These are phyloP conservation scores for Lepiota brunneoincarnata DNA, from an alignment of 768 basidiomycete genomes.

Conservation along the genomic window DNA sequence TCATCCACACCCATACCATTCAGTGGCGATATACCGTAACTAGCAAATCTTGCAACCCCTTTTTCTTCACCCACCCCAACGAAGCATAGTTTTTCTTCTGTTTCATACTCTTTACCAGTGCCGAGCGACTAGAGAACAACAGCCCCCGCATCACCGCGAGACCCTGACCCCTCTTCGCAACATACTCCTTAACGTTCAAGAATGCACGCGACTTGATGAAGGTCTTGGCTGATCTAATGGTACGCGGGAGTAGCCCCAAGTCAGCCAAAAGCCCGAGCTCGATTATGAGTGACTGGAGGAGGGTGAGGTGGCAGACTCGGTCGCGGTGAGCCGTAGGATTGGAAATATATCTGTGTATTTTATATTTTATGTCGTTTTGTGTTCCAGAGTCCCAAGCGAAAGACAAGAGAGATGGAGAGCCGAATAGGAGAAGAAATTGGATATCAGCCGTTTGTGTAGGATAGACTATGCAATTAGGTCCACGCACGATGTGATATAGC, in stretches of 20 bases:
- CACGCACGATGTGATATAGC: conserved; percentile 62
- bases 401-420: not conserved
- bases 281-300: conserved; percentile 73
- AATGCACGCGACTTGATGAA: conserved; percentile 65
- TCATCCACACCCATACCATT: not conserved
- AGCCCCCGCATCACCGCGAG: conserved; percentile 56
- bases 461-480: conserved; percentile 8
- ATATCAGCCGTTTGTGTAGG: not conserved
- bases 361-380: not conserved
- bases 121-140: conserved; percentile 59
- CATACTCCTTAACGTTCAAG: conserved; percentile 72
- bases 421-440: not conserved
- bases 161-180: conserved; percentile 62
- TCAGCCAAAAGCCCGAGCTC: conserved; percentile 65
- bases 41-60: conserved; percentile 61
- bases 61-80: conserved; percentile 58
- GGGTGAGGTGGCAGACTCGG: conserved; percentile 47
- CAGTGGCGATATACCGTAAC: conserved; percentile 38
- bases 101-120: conserved; percentile 59
- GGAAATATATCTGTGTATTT: conserved; percentile 44
- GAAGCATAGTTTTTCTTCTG: conserved; percentile 44
- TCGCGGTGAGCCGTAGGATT: conserved; percentile 42
- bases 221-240: conserved; percentile 65
- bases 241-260: conserved; percentile 44
- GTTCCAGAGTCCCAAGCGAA: not conserved